Base-by-base conservation (phyloP, 495 filamentous ascomycete species). In the Daldinia concentrica region DNA sequence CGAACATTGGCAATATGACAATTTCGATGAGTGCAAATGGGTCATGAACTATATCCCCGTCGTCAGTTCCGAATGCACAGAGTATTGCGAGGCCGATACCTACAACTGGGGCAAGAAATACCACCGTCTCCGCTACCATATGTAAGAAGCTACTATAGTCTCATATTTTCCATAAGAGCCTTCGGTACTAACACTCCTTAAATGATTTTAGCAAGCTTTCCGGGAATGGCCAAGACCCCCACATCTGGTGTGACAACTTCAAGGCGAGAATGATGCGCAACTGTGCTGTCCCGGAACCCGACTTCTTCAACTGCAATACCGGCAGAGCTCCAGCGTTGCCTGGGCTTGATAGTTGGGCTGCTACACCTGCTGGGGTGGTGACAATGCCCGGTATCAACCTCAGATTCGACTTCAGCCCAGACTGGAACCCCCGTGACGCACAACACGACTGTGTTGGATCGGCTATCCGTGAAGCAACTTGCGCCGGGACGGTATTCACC, bases 271-370 rank as follows among this genome's bases (percentile, higher is more conserved):
- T 74, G 60, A 68, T 68, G 72, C 22, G 29, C 27, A 68, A 72
- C 34, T 72, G 69, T 39, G 58, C 26, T 1, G 61, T 58, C 1
- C 26, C 34, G 11, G 6, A 57, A 14, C 68, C 72, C 27, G 72
- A 74, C 52, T 74, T 74, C 41, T 72, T 55, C 29, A 43, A 72
- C 22, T 74, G 68, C 60, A 74, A 69, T 48, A 15, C 27, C 0
- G 64, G 69, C 17, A 39, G 64, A 19, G 61, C 69, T 8, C 64
- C 56, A 14, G 55, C 60, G 11, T 24, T 48, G n/a, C 19, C 37
- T 6, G 58, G 15, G 11, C 67, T 71, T 22, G 57, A 55, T 15
- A 63, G 39, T n/a, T 71, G 68, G 58, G 54, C 34, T 15, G 62
- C 66, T n/a, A 51, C 27, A 14, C 39, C 36, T 4, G 27, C 5